Percentiles rank a stretch among this genome's conserved stretches.
phyloP scores from a whole-genome alignment of 2,329 filamentous ascomycete species.

The Epichloe gansuensis region DNA sequence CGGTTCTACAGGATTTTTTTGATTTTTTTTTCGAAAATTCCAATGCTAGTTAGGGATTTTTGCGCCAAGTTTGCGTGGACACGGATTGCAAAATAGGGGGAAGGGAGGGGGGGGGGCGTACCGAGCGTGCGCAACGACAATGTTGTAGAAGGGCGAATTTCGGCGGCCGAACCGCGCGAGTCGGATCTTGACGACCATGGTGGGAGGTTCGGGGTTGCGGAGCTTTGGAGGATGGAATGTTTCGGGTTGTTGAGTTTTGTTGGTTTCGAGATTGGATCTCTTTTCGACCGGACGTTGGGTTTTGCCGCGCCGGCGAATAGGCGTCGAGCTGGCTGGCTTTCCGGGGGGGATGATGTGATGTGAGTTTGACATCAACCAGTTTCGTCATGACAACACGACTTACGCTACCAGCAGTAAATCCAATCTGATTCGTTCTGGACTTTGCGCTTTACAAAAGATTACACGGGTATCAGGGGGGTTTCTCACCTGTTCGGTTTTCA shows the following conservation, averaged over 20 bases:
- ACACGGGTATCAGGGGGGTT: neutral
- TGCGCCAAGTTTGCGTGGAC: too few species aligned
- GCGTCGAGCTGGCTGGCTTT: too few species aligned
- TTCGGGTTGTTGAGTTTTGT: neutral
- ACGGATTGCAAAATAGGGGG: neutral
- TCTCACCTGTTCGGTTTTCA: neutral
- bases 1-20: constrained; percentile 38
- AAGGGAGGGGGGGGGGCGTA: constrained; percentile 23
- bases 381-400: neutral
- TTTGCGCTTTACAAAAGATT: neutral
- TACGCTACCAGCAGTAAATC: too few species aligned
- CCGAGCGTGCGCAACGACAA: constrained; percentile 88
- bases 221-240: constrained; percentile 1
- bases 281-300: constrained; percentile 20
- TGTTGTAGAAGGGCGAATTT: constrained; percentile 92
- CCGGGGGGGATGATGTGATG: too few species aligned
- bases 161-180: constrained; percentile 85
- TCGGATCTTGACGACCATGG: constrained; percentile 87
- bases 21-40: too few species aligned
- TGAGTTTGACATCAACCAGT: too few species aligned
- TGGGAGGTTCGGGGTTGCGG: neutral
- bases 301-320: constrained; percentile 22
- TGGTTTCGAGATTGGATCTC: constrained; percentile 3
- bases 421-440: too few species aligned
- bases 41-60: too few species aligned